Conservation (phyloP, 2,329 filamentous ascomycete genomes). For the Colletotrichum sp. region DNA sequence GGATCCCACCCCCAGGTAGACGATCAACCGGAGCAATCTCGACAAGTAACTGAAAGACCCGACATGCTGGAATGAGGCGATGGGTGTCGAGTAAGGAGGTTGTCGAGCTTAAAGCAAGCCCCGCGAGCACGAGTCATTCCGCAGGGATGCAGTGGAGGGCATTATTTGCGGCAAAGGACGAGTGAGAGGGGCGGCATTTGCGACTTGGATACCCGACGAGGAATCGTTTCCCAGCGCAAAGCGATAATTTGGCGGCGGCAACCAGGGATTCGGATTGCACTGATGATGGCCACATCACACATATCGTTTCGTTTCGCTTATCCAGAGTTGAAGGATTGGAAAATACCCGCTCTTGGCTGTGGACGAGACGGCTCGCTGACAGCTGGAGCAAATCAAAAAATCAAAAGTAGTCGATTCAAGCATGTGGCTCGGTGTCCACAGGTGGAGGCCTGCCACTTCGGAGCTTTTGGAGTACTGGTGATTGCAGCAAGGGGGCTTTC, state of each 20-base stretch:
- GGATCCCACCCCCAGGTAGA: conserved; percentile 60
- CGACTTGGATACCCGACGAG: neutral
- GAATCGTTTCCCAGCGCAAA: neutral
- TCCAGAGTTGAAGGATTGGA: neutral
- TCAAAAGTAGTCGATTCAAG: neutral
- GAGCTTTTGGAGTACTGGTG: conserved; percentile 6
- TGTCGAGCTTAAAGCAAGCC: neutral
- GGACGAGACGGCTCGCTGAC: neutral
- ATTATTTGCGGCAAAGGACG: neutral
- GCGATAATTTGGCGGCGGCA: neutral
- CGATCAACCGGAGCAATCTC: neutral
- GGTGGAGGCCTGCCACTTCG: neutral
- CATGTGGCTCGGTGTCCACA: neutral
- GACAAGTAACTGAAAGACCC: neutral
- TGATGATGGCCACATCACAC: neutral
- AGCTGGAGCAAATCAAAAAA: neutral
- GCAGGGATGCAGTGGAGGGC: neutral
- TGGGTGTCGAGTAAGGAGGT: neutral
- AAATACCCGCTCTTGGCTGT: neutral
- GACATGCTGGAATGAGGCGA: neutral
- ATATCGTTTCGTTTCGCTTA: neutral
- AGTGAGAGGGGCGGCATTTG: neutral
- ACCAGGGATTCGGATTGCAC: neutral
- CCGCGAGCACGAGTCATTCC: neutral
- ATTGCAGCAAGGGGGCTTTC: neutral